These are phyloP conservation scores for Globisporangium cylindrosporum DNA, from an alignment of 352 stramenopile species.

Conservation along the genomic window DNA sequence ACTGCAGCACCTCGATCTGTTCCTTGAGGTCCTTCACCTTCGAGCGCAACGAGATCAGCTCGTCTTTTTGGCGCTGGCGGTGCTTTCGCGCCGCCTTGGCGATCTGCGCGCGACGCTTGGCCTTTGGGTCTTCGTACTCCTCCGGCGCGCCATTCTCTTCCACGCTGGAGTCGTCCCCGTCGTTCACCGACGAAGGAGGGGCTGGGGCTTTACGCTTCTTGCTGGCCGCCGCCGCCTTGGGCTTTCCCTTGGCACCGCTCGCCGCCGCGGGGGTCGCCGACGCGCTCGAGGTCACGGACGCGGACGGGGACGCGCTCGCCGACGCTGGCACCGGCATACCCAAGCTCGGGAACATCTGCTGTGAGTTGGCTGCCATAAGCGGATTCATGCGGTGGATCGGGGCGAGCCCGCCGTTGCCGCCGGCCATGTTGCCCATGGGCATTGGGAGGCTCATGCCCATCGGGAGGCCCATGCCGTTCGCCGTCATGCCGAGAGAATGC, in stretches of 20 bases:
- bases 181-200: slow-evolving; percentile 27
- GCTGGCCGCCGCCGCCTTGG: slow-evolving; percentile 39
- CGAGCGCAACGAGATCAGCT: slow-evolving; percentile 76
- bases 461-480: slow-evolving; percentile 28
- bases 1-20: slow-evolving; percentile 88
- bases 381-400: slow-evolving; percentile 76
- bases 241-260: slow-evolving; percentile 41
- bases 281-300: slow-evolving; percentile 15
- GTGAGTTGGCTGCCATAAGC: slow-evolving; percentile 55
- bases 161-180: slow-evolving; percentile 43
- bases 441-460: slow-evolving; percentile 24
- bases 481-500: slow-evolving; percentile 42
- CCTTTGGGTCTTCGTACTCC: slow-evolving; percentile 84
- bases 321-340: slow-evolving; percentile 21
- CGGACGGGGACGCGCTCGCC: slow-evolving; percentile 15
- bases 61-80: slow-evolving; percentile 85
- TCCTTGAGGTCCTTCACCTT: slow-evolving; percentile 90
- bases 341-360: slow-evolving; percentile 64
- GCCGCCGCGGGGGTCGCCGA: slow-evolving; percentile 17
- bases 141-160: slow-evolving; percentile 62
- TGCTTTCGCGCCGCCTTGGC: slow-evolving; percentile 87
- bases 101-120: slow-evolving; percentile 84
- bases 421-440: slow-evolving; percentile 50
- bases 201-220: slow-evolving; percentile 79
- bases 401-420: slow-evolving; percentile 40